Base-by-base conservation (phyloP, 345 rosid genomes). In the Corymbia maculata region DNA sequence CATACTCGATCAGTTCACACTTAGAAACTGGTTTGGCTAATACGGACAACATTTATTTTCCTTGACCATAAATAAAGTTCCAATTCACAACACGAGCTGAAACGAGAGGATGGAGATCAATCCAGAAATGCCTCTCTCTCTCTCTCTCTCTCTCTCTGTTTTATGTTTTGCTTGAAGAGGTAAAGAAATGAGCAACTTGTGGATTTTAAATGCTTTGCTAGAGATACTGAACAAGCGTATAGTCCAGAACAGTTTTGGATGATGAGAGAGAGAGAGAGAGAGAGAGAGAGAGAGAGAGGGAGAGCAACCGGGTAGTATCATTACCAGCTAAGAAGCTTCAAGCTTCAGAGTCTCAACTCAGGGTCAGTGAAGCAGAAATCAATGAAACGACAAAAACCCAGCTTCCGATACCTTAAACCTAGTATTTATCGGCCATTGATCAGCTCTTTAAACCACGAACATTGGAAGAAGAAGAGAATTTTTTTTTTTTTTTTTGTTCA, bases 281-380 rank as follows among this genome's bases (percentile, higher is more conserved):
- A n/a, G 64, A 51, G 87, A 86, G 51, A 86, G 49, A 53, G 32
- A 86, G 87, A 86, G 51, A 86, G 51, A 86, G 42, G 21, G 36
- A 22, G 26, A 9, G 64, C 64, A 52, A 15, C 64, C 86, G 5
- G 86, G 86, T 50, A 36, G 44, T 15, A 28, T 50, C 86, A 51
- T n/a, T 51, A 51, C 47, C 61, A 85, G 47, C 82, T 70, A 5
- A 70, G 82, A 70, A 70, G 47, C 82, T 70, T 36, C 26, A 36
- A 36, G 85, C 87, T 88, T 68, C 57, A 55, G 52, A 85, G 90
- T 87, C 42, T 36, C 88, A 87, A 90, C 68, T 24, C 87, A 32
- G 87, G 89, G 53, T 68, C 52, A 36, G 89, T 85, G 86, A 87
- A 55, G 85, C 85, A 49, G 86, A 88, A 61, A 87, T 70, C 87